Percentiles rank a stretch among this genome's conserved stretches.
Conservation (phyloP, 83 land plant species). For the Picea abies region DNA sequence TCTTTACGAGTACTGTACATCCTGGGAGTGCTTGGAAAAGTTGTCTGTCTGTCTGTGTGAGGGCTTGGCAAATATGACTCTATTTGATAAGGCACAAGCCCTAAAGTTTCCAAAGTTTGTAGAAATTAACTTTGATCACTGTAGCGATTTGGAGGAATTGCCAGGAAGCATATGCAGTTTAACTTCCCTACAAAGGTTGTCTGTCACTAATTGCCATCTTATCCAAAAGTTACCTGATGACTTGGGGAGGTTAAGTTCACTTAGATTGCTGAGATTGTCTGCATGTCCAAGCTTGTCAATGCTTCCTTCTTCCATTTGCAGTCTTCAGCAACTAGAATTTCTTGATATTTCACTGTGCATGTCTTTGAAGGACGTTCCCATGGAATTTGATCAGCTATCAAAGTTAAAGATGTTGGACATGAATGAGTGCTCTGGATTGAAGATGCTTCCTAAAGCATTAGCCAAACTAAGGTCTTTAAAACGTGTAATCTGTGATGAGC, state of each 20-base stretch:
- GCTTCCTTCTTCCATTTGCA: slow-evolving; percentile 45
- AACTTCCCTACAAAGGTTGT: slow-evolving; percentile 31
- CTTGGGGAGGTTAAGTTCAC: slow-evolving; percentile 30
- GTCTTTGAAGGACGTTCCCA: slow-evolving; percentile 41
- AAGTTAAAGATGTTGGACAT: slow-evolving; percentile 66
- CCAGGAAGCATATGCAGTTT: slow-evolving; percentile 42
- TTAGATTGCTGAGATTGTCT: slow-evolving; percentile 42
- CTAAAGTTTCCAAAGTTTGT: slow-evolving; percentile 38
- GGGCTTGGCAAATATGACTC: slow-evolving; percentile 9
- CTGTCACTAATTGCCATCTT: slow-evolving; percentile 53
- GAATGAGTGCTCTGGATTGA: slow-evolving; percentile 53
- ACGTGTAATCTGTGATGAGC: slow-evolving; percentile 53
- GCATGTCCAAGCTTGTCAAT: slow-evolving; percentile 45
- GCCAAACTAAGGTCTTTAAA: slow-evolving; percentile 26
- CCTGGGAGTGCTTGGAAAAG: slow-evolving; percentile 36
- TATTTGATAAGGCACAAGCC: slow-evolving; percentile 2
- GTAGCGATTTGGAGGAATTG: slow-evolving; percentile 38
- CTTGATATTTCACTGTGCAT: slow-evolving; percentile 60
- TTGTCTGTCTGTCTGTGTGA: slow-evolving; percentile 53
- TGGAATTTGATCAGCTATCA: slow-evolving; percentile 26
- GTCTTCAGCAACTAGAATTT: slow-evolving; percentile 36
- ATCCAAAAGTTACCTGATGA: slow-evolving; percentile 43
- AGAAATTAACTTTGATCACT: slow-evolving; percentile 58
- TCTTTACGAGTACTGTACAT: slow-evolving; percentile 12
- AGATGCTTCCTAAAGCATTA: slow-evolving; percentile 32